Evolutionary conservation across 139 green algal genomes (phyloP).

Genomic region (Klebsormidium nitens): DNA sequence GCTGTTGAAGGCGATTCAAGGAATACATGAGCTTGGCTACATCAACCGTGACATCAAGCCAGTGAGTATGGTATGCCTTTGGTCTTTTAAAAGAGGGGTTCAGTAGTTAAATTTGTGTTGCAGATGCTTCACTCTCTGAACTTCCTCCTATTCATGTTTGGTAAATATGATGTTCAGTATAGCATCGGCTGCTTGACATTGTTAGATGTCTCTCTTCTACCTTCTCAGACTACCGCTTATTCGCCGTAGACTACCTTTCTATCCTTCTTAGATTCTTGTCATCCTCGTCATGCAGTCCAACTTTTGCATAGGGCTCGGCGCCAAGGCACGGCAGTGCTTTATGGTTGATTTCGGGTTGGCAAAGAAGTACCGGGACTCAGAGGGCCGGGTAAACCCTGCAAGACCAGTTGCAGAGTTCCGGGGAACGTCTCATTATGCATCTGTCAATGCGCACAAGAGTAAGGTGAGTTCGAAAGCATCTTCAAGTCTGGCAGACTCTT

Average conservation of each 20-base stretch:
- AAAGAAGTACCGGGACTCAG: constrained; percentile 29
- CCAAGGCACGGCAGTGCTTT: constrained; percentile 15
- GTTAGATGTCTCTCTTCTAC: no score
- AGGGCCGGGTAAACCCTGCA: constrained; percentile 45
- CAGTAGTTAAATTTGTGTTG: no score
- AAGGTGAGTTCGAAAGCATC: constrained; percentile 23
- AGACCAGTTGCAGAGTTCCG: constrained; percentile 61
- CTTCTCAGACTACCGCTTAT: no score
- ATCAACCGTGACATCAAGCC: constrained; percentile 43
- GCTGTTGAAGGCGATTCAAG: constrained; percentile 19
- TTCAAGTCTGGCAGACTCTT: neutral
- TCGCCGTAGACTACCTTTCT: no score
- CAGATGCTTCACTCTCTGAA: no score
- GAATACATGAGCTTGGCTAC: constrained; percentile 31
- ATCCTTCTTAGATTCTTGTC: no score
- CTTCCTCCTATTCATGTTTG: no score
- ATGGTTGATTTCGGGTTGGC: constrained; percentile 43
- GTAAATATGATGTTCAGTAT: no score
- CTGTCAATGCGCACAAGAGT: constrained; percentile 52
- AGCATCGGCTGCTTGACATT: no score
- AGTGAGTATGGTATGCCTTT: no score
- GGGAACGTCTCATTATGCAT: constrained; percentile 74
- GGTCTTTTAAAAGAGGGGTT: no score
- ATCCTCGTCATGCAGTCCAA: constrained; percentile 27
- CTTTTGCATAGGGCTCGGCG: constrained; percentile 23